Evolutionary conservation across 345 rosid genomes (phyloP).

Genomic region (Lepidium aucheri): DNA sequence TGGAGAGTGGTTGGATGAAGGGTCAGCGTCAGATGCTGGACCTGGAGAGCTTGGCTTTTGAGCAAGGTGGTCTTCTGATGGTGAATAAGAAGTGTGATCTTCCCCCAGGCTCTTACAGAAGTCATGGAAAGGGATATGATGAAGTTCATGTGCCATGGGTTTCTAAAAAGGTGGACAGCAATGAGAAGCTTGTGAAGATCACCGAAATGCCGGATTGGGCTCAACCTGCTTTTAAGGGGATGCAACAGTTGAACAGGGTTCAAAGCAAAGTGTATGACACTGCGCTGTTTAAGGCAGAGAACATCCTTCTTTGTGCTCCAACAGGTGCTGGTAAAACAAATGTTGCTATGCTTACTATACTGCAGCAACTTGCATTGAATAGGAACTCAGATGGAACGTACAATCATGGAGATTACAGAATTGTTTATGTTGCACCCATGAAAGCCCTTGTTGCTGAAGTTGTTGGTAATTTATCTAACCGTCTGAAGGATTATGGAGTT

Average conservation of each 20-base stretch:
- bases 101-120: constrained; percentile 51
- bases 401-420: constrained; percentile 60
- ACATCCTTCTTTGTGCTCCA: constrained; percentile 88
- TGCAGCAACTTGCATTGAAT: constrained; percentile 66
- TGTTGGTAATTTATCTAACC: constrained; percentile 64
- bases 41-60: constrained; percentile 63
- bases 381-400: constrained; percentile 57
- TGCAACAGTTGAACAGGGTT: constrained; percentile 77
- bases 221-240: constrained; percentile 76
- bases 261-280: constrained; percentile 79
- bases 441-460: constrained; percentile 91
- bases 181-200: constrained; percentile 64
- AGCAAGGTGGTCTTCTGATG: constrained; percentile 70
- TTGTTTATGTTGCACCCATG: constrained; percentile 95
- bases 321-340: constrained; percentile 94
- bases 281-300: constrained; percentile 64
- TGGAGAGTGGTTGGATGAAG: constrained; percentile 60
- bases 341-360: constrained; percentile 86
- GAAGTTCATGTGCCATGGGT: constrained; percentile 86
- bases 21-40: constrained; percentile 76
- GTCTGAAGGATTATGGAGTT: constrained; percentile 59
- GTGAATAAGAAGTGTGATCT: constrained; percentile 71
- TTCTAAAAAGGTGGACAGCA: constrained; percentile 41
- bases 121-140: constrained; percentile 52
- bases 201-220: constrained; percentile 88